Conservation (phyloP, 257 asterid species). For the Solanum arcanum region DNA sequence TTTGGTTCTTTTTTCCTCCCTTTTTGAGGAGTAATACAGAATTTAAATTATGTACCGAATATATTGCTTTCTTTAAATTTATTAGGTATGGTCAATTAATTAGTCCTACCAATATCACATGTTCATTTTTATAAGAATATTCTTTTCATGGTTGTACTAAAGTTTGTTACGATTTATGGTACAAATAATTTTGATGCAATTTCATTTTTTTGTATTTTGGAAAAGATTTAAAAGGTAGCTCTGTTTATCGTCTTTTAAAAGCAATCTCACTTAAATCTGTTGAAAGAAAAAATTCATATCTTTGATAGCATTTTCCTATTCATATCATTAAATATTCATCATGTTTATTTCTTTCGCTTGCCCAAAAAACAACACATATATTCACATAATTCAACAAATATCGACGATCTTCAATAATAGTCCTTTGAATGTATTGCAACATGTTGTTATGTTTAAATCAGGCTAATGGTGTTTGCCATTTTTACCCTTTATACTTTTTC, state of each 20-base stretch:
- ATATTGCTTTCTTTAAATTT: constrained; percentile 38
- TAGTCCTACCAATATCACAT: constrained; percentile 23
- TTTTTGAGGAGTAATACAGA: constrained; percentile 24
- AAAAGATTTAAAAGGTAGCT: no score
- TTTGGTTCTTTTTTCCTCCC: constrained; percentile 54
- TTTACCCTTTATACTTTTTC: no score
- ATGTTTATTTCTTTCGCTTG: no score
- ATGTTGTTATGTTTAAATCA: no score
- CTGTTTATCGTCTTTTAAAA: background rate
- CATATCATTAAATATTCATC: no score
- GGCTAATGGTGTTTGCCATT: no score
- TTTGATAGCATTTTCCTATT: no score
- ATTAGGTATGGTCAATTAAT: constrained; percentile 25
- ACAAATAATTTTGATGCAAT: background rate
- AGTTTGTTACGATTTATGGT: background rate
- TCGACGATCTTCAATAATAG: no score
- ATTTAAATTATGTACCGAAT: constrained; percentile 39
- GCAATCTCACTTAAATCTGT: background rate
- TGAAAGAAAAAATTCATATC: background rate
- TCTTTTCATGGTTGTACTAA: background rate
- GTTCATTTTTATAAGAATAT: constrained; percentile 22
- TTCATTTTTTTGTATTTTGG: background rate
- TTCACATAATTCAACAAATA: no score
- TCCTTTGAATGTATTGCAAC: no score
- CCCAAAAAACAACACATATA: no score